Evolutionary conservation across 805 yeast genomes (phyloP), one percentile per base, ranked within the genome.

Genomic region (Millerozyma acaciae): DNA sequence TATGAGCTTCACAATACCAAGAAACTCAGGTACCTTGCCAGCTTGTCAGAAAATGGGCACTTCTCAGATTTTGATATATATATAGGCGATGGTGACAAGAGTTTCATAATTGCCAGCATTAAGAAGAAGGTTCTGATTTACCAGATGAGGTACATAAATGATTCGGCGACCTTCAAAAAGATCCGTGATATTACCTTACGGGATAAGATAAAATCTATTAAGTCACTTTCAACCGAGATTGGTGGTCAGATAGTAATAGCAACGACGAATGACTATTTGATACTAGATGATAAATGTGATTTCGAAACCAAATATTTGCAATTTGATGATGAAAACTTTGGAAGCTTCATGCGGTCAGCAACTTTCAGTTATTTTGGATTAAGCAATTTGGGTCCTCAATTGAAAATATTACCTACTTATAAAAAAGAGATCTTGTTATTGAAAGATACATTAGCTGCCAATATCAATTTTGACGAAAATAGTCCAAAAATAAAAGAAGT

Each of bases 291-390:
- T 8, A 40, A 35, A 8, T 29, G 28, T 19, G 42, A 43, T 8
- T 55, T 44, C 23, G 22, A 17, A 6, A 28, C 51, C 6, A 24
- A 33, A 5, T 45, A 46, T 2, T 27, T 57, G 3, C 43, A 47
- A 3, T 28, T 45, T 4, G 57, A 53, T 17, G 54, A 53, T 13
- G 29, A 45, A 2, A 39, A 32, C 18, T 30, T 47, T 22, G 40
- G 36, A 34, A 47, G 37, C 16, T 45, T 51, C 32, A 41, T 45
- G 8, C 52, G 48, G 16, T 43, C 42, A 28, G 46, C 60, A 15
- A 50, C 68, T 6, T 63, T 65, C 42, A 52, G 59, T 37, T 66
- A 65, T 41, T 66, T 66, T 43, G 69, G 69, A 6, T 45, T 65
- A 16, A 46, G 57, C 2, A 44, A 47, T 15, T 37, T 54, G 3